Evolutionary conservation across 2,329 filamentous ascomycete genomes (phyloP).

Genomic region (Dactylellina parvicollis): DNA sequence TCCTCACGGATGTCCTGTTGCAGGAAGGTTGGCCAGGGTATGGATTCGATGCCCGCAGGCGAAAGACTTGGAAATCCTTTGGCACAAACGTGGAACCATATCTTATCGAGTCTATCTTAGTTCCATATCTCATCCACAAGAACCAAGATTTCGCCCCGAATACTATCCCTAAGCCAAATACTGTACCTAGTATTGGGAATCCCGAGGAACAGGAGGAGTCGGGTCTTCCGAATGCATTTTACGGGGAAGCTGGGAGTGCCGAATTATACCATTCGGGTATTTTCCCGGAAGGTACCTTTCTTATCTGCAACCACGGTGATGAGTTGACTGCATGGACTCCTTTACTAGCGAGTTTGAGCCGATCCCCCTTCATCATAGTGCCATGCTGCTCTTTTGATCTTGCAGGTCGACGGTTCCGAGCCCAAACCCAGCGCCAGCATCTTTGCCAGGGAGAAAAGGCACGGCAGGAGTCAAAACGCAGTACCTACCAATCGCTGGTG

Average conservation of each 20-base stretch:
- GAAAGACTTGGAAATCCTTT: conserved; percentile 87
- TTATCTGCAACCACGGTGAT: conserved; percentile 96
- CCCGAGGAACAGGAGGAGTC: not conserved
- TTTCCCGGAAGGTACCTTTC: conserved; percentile 81
- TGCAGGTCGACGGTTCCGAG: conserved; percentile 73
- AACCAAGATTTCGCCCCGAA: conserved; percentile 30
- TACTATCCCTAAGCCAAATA: not conserved
- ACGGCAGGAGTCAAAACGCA: conserved; percentile 37
- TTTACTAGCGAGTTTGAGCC: conserved; percentile 78
- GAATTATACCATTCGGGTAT: conserved; percentile 68
- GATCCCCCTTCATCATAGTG: conserved; percentile 87
- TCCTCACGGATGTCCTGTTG: conserved; percentile 83
- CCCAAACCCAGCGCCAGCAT: conserved; percentile 65
- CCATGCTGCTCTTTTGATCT: conserved; percentile 94
- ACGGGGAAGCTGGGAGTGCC: conserved; percentile 5
- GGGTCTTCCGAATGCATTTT: conserved; percentile 15
- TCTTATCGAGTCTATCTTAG: conserved; percentile 70
- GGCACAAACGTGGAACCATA: conserved; percentile 64
- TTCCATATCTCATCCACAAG: conserved; percentile 66
- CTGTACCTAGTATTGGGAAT: not conserved
- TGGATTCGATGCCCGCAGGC: conserved; percentile 87
- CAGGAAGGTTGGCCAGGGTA: conserved; percentile 84
- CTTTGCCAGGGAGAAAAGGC: conserved; percentile 41
- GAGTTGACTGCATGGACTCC: conserved; percentile 97
- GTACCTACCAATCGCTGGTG: conserved; percentile 82